A percentile compares a stretch with the other conserved stretches of the same genome.
Conservation (phyloP, 257 asterid genomes). For the Rehmannia glutinosa region DNA sequence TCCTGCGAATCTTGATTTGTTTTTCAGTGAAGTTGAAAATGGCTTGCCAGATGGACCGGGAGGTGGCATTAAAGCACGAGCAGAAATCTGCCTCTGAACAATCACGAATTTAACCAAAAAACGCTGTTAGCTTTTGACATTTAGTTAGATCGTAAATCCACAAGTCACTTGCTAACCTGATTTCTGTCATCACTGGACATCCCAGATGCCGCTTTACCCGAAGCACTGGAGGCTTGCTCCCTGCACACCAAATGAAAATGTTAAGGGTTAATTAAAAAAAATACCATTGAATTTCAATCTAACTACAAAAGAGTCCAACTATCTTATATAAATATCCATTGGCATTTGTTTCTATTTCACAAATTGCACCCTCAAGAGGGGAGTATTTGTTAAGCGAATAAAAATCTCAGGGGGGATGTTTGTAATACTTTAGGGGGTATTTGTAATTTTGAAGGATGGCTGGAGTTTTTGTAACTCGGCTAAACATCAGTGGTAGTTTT, state of each 20-base stretch:
- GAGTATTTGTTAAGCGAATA: too few relatives aligned
- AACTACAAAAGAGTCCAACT: too few relatives aligned
- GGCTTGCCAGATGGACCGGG: slow-evolving; percentile 74
- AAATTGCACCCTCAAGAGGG: too few relatives aligned
- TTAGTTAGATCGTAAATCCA: neutral
- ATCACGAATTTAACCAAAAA: neutral
- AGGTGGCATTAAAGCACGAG: slow-evolving; percentile 94
- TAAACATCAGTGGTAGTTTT: too few relatives aligned
- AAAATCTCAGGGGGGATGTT: too few relatives aligned
- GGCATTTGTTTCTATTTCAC: too few relatives aligned
- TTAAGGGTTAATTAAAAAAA: too few relatives aligned
- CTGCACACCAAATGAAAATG: slow-evolving; percentile 36
- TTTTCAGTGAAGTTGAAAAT: slow-evolving; percentile 29
- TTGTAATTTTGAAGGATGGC: too few relatives aligned
- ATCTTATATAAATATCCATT: too few relatives aligned
- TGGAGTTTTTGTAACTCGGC: too few relatives aligned
- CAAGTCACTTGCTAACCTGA: slow-evolving; percentile 46
- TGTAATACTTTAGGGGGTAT: too few relatives aligned
- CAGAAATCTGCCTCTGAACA: slow-evolving; percentile 67
- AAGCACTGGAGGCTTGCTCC: slow-evolving; percentile 91
- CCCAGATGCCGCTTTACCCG: slow-evolving; percentile 88
- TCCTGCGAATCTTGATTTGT: slow-evolving; percentile 48
- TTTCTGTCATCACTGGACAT: slow-evolving; percentile 88
- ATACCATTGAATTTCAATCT: too few relatives aligned
- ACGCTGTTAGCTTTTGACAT: neutral